These are phyloP conservation scores for Ascoidea rubescens DNA, from an alignment of 805 yeast genomes.

Conservation along the genomic window DNA sequence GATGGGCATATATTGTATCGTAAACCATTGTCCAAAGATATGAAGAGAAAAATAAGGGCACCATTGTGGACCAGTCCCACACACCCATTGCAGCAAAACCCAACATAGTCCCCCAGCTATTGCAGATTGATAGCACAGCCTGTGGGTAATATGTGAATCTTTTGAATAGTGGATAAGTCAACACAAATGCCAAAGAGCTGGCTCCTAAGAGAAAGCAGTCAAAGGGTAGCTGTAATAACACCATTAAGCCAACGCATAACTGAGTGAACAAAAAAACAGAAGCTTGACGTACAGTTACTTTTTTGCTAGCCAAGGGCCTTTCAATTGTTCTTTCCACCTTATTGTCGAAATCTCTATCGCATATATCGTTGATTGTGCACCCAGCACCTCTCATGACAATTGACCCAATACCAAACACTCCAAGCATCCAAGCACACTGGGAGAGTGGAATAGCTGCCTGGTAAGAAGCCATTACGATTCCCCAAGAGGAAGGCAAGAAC, in stretches of 20 bases:
- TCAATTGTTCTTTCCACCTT: conserved; percentile 80
- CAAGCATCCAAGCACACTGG: conserved; percentile 45
- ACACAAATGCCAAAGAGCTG: conserved; percentile 62
- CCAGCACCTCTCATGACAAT: conserved; percentile 96
- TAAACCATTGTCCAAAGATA: conserved; percentile 91
- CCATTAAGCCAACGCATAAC: conserved; percentile 55
- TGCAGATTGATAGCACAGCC: conserved; percentile 62
- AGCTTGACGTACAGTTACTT: conserved; percentile 63
- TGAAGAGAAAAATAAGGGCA: conserved; percentile 62
- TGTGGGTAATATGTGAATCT: conserved; percentile 96
- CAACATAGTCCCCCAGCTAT: conserved; percentile 86
- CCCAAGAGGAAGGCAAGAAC: conserved; percentile 82
- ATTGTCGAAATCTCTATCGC: conserved; percentile 71
- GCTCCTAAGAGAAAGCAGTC: conserved; percentile 80
- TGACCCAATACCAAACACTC: conserved; percentile 73
- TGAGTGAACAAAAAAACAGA: conserved; percentile 58
- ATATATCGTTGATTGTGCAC: conserved; percentile 84
- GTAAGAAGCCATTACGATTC: conserved; percentile 80
- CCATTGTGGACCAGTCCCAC: conserved; percentile 61
- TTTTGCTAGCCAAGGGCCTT: conserved; percentile 87
- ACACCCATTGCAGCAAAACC: conserved; percentile 97
- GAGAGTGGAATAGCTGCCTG: conserved; percentile 54
- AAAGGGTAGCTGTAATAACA: conserved; percentile 59
- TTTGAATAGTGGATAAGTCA: conserved; percentile 85
- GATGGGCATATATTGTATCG: conserved; percentile 96